phyloP scores from a whole-genome alignment of 2,329 filamentous ascomycete genomes.

The Botrytis fragariae region DNA sequence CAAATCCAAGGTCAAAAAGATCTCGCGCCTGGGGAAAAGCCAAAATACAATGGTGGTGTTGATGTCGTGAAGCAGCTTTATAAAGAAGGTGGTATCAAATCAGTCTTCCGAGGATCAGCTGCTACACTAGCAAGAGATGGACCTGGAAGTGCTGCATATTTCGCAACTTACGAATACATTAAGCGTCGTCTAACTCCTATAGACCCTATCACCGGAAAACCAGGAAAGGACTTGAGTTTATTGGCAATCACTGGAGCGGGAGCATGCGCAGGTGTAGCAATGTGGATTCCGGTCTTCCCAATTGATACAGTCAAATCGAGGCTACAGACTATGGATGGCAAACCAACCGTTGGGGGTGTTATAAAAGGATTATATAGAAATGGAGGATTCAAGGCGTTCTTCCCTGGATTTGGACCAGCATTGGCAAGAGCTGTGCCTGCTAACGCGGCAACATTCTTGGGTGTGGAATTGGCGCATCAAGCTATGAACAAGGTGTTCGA shows the following conservation, averaged over 20 bases:
- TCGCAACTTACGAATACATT: conserved; percentile 94
- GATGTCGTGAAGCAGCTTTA: conserved; percentile 95
- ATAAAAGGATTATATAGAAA: conserved; percentile 77
- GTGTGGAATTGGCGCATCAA: conserved; percentile 80
- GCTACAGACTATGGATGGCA: conserved; percentile 86
- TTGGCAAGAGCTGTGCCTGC: conserved; percentile 90
- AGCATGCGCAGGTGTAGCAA: conserved; percentile 87
- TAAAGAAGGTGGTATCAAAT: conserved; percentile 82
- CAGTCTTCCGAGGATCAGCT: conserved; percentile 84
- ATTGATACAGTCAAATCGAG: conserved; percentile 95
- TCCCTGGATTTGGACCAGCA: conserved; percentile 92
- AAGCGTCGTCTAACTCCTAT: conserved; percentile 84
- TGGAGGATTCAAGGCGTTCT: conserved; percentile 88
- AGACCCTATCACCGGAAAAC: conserved; percentile 69
- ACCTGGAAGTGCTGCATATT: conserved; percentile 91
- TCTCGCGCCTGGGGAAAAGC: conserved; percentile 84
- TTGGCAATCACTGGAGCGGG: conserved; percentile 82
- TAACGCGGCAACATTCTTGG: conserved; percentile 92
- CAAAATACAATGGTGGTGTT: conserved; percentile 79
- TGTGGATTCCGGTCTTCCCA: conserved; percentile 99
- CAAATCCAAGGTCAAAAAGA: conserved; percentile 93
- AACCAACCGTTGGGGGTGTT: conserved; percentile 75
- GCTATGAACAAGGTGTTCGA: conserved; percentile 75
- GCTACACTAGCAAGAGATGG: conserved; percentile 94
- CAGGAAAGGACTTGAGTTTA: conserved; percentile 75